phyloP scores from a whole-genome alignment of 192 early-diverging fungal species.

The Entophlyctis luteolus region DNA sequence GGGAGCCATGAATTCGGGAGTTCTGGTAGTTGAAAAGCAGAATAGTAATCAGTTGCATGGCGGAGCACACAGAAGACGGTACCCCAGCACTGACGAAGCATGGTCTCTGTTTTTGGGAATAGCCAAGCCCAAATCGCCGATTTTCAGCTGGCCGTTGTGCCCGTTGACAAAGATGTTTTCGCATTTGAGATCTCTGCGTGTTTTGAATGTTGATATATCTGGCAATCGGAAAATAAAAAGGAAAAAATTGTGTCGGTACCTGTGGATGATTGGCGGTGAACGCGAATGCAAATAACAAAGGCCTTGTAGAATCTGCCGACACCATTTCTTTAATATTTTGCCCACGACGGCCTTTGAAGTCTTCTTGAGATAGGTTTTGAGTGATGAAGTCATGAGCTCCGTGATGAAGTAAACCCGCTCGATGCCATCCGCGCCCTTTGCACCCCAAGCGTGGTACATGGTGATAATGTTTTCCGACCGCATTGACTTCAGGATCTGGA shows the following conservation, averaged over 20 bases:
- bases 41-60: no score
- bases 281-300: conserved; percentile 74
- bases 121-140: conserved; percentile 79
- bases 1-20: conserved; percentile 87
- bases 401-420: conserved; percentile 81
- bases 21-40: conserved; percentile 31
- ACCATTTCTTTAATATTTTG: conserved; percentile 78
- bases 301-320: conserved; percentile 74
- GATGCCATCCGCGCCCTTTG: conserved; percentile 45
- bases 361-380: conserved; percentile 73
- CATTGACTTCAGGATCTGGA: conserved; percentile 69
- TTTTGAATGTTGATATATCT: no score
- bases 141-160: conserved; percentile 81
- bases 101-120: conserved; percentile 62
- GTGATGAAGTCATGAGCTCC: conserved; percentile 82
- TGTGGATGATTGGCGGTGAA: conserved; percentile 79
- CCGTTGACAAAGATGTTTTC: conserved; percentile 88
- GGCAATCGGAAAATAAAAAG: no score
- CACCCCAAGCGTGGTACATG: conserved; percentile 17
- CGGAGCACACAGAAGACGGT: no score
- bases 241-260: no score
- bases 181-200: conserved; percentile 56
- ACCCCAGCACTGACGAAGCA: conserved; percentile 68
- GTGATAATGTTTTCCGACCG: conserved; percentile 73
- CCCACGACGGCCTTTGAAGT: conserved; percentile 52